These are phyloP conservation scores for Phytophthora pini DNA, from an alignment of 352 stramenopile genomes.

Conservation along the genomic window DNA sequence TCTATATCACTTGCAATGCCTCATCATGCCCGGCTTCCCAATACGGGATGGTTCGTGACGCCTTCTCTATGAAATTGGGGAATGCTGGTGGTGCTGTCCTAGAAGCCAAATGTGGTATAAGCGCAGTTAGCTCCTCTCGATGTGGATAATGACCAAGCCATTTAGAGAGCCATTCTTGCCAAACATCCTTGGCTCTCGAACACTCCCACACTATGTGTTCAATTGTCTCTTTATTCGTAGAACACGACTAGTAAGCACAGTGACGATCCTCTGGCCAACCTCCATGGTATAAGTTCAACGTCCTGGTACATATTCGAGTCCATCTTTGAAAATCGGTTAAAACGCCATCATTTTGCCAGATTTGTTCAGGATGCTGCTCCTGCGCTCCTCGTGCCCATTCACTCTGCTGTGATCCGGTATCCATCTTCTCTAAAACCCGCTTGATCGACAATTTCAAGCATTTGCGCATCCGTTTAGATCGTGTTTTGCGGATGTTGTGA, in stretches of 20 bases:
- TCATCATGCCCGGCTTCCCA: not conserved
- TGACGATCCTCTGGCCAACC: not conserved
- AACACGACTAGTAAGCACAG: not conserved
- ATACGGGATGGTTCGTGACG: not conserved
- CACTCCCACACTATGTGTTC: conserved; percentile 1
- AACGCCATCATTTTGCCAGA: not conserved
- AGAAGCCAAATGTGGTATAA: not conserved
- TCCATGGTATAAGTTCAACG: not conserved
- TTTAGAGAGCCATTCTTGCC: not conserved
- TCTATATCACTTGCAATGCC: not conserved
- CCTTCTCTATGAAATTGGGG: not conserved
- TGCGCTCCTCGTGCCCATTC: not conserved
- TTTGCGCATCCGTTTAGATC: not conserved
- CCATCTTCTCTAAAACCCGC: not conserved
- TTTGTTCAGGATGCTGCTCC: not conserved
- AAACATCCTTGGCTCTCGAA: not conserved
- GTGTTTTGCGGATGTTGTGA: not conserved
- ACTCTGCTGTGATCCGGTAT: not conserved
- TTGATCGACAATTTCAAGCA: not conserved
- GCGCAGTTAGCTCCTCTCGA: not conserved
- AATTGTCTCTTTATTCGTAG: not conserved
- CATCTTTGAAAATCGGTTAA: not conserved
- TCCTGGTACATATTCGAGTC: not conserved
- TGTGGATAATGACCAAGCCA: not conserved
- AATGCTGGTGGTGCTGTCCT: not conserved